Base-by-base conservation (phyloP, 2,329 filamentous ascomycete genomes). In the Scedosporium dehoogii region DNA sequence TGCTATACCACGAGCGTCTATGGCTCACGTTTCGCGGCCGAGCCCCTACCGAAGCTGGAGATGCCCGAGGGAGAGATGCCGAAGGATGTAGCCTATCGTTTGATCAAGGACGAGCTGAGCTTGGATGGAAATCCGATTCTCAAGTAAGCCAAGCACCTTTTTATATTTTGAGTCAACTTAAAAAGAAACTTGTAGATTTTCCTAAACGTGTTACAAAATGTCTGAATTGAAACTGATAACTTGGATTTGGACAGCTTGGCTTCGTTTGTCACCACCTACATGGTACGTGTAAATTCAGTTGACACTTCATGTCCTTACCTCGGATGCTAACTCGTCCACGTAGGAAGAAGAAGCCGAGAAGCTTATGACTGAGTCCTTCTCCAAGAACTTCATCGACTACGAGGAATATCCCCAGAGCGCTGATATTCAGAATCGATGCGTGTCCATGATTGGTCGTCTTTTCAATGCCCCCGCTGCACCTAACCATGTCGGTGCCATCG, bases 371-470 rank as follows among this genome's bases (percentile, higher is more conserved):
- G 91, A 97, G 67, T 85, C 89, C 61, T 91, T 97, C 73, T 86
- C 89, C 73, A 97, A 96, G 76, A 97, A 97, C 81, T 97, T 97
- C 74, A 92, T 92, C 75, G 89, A 92, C 72, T 92, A 92, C 73
- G 89, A 92, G 72, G 89, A 92, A 73, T 92, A 92, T 70, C 89
- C 89, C 1, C 87, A 90, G 72, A 87, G 86, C 0, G 89, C 89
- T 61, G 89, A 92, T 67, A 91, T 92, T 72, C 92, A 97, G 76
- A 96, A 93, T 80, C 89, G 93, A 68, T 96, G 92, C 71, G 90
- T 92, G 65, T 89, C 86, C 75, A 92, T 92, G 89, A 96, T 97
- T 67, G 92, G 89, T 51, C 85, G 89, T 64, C 84, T 97, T 55
- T 96, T 96, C 85, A 85, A 97, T 74, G 88, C 89, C 9, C 91